Conservation (phyloP, 1,284 basidiomycete genomes). For the Peniophora sp. region DNA sequence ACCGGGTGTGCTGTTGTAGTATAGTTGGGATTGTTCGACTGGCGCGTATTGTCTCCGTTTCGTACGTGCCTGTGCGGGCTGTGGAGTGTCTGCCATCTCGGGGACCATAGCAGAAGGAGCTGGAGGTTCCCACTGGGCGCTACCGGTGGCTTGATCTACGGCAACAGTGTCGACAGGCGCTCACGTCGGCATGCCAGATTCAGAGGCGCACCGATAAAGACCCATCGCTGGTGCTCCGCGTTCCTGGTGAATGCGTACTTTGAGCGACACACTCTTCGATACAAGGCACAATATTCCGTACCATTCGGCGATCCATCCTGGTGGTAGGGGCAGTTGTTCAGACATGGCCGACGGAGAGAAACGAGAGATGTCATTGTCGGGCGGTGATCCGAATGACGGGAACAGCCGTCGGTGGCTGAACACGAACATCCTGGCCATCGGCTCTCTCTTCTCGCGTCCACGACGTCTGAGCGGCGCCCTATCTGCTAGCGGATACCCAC, state of each 20-base stretch:
- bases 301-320: conserved; percentile 90
- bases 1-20: conserved; percentile 53
- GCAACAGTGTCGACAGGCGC: not conserved
- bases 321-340: conserved; percentile 34
- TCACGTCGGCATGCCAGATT: conserved; percentile 1
- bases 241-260: conserved; percentile 53
- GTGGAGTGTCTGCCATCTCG: conserved; percentile 25
- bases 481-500: too few species aligned
- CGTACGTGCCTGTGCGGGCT: conserved; percentile 29
- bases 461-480: too few species aligned
- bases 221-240: conserved; percentile 68
- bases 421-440: too few species aligned
- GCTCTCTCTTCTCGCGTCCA: too few species aligned
- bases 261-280: not conserved
- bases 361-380: not conserved
- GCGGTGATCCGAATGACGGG: too few species aligned
- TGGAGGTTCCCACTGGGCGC: conserved; percentile 62
- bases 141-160: conserved; percentile 46
- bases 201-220: conserved; percentile 68
- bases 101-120: conserved; percentile 12
- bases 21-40: conserved; percentile 80
- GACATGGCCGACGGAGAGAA: not conserved
- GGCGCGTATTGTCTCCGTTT: conserved; percentile 84
- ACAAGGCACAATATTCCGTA: conserved; percentile 19
- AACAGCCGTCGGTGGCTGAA: too few species aligned